Evolutionary conservation across 2,329 filamentous ascomycete genomes (phyloP).

Genomic region (Verticillium longisporum): DNA sequence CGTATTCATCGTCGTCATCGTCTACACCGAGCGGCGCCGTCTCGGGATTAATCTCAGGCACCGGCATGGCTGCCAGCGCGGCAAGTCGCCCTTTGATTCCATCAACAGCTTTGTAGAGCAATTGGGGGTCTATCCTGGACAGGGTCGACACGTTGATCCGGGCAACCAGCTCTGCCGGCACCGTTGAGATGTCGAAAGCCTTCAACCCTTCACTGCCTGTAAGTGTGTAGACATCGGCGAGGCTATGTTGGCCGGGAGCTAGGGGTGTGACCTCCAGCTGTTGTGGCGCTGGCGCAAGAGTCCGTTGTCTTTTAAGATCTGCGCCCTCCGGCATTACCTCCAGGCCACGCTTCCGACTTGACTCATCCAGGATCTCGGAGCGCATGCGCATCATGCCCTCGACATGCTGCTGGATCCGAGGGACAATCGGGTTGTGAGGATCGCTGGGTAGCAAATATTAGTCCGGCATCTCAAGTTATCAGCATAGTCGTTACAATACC

Average conservation of each 20-base stretch:
- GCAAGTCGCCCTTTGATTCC: constrained; percentile 46
- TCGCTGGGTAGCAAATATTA: constrained; percentile 48
- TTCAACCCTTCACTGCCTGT: constrained; percentile 68
- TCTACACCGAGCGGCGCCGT: constrained; percentile 59
- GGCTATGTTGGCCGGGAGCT: constrained; percentile 66
- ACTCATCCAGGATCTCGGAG: constrained; percentile 72
- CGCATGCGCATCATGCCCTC: constrained; percentile 75
- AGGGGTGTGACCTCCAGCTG: constrained; percentile 60
- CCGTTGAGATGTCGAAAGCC: constrained; percentile 73
- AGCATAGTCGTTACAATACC: constrained; percentile 35
- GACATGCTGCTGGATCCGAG: constrained; percentile 79
- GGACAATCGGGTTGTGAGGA: constrained; percentile 66
- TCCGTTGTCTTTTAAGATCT: constrained; percentile 78
- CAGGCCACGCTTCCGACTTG: constrained; percentile 67
- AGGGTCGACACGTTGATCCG: constrained; percentile 79
- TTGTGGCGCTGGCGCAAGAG: constrained; percentile 41
- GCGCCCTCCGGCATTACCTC: constrained; percentile 63
- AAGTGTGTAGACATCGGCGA: constrained; percentile 81
- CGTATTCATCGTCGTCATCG: constrained; percentile 79
- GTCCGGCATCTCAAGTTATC: neutral
- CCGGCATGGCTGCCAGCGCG: constrained; percentile 35
- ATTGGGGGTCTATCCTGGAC: constrained; percentile 59
- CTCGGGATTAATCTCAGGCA: constrained; percentile 45
- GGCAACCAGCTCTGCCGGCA: constrained; percentile 69
- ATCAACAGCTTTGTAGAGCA: constrained; percentile 68